Percentiles rank a stretch among this genome's conserved stretches.
Evolutionary conservation across 257 asterid species (phyloP).

Genomic region (Capsicum pubescens): DNA sequence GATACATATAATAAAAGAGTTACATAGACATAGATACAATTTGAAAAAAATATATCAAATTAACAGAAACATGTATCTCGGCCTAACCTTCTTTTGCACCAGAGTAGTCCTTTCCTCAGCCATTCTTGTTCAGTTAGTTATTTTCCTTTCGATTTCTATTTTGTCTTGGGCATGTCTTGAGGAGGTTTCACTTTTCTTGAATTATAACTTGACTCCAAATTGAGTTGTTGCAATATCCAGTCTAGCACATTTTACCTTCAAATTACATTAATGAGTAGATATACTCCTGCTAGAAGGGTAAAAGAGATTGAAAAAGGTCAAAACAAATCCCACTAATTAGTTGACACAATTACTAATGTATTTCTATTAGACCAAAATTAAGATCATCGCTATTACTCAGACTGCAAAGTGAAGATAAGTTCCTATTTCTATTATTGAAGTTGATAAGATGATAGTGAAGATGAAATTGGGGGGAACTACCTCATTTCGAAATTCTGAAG

Average conservation of each 20-base stretch:
- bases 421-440: no score
- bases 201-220: neutral
- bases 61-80: no score
- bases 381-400: neutral
- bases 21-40: no score
- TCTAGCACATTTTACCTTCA: neutral
- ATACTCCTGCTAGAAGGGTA: neutral
- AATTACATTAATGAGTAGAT: neutral
- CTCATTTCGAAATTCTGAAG: no score
- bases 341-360: neutral
- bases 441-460: no score
- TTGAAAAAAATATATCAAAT: no score
- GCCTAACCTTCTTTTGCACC: no score
- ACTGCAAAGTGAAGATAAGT: neutral
- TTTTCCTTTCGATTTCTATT: neutral
- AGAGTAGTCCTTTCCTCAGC: no score
- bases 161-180: conserved; percentile 8
- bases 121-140: no score
- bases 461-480: no score
- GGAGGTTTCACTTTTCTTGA: neutral
- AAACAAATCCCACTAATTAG: neutral
- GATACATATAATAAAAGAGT: no score
- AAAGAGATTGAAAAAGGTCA: neutral
- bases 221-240: neutral
- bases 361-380: neutral